These are phyloP conservation scores for Forsythia suspensa DNA, from an alignment of 257 asterid genomes.

Conservation along the genomic window DNA sequence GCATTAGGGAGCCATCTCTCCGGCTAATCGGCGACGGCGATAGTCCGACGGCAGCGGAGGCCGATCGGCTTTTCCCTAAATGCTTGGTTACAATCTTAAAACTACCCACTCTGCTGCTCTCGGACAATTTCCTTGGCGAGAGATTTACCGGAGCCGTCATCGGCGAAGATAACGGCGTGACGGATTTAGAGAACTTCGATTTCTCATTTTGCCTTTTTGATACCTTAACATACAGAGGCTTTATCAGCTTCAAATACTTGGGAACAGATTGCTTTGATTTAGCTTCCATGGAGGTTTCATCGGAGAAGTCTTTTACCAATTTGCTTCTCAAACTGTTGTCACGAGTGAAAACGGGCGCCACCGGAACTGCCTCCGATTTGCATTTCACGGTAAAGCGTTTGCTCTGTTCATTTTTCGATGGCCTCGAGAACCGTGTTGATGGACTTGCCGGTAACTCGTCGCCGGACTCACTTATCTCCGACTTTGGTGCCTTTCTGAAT, in stretches of 20 bases:
- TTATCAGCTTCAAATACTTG: constrained; percentile 64
- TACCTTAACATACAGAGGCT: constrained; percentile 56
- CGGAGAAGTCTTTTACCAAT: constrained; percentile 39
- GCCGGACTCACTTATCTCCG: constrained; percentile 27
- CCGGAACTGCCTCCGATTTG: constrained; percentile 24
- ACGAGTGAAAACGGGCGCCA: constrained; percentile 23
- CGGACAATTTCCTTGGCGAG: constrained; percentile 49
- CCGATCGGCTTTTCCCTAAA: constrained; percentile 66
- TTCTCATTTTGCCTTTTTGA: constrained; percentile 45
- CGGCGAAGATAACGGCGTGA: constrained; percentile 60
- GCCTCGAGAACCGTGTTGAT: constrained; percentile 28
- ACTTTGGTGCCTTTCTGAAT: constrained; percentile 35
- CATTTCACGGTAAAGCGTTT: constrained; percentile 32
- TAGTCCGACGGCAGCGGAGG: constrained; percentile 41
- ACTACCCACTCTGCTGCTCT: constrained; percentile 50
- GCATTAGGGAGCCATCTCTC: constrained; percentile 68
- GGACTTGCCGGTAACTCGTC: constrained; percentile 37
- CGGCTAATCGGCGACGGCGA: constrained; percentile 45
- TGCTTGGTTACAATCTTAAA: constrained; percentile 55
- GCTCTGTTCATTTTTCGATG: constrained; percentile 39
- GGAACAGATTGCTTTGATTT: constrained; percentile 43
- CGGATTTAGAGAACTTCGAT: constrained; percentile 32
- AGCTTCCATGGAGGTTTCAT: constrained; percentile 25
- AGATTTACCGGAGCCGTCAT: constrained; percentile 34
- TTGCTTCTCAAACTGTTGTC: constrained; percentile 67